Conservation (phyloP, 768 basidiomycete species). For the Russula lepida region DNA sequence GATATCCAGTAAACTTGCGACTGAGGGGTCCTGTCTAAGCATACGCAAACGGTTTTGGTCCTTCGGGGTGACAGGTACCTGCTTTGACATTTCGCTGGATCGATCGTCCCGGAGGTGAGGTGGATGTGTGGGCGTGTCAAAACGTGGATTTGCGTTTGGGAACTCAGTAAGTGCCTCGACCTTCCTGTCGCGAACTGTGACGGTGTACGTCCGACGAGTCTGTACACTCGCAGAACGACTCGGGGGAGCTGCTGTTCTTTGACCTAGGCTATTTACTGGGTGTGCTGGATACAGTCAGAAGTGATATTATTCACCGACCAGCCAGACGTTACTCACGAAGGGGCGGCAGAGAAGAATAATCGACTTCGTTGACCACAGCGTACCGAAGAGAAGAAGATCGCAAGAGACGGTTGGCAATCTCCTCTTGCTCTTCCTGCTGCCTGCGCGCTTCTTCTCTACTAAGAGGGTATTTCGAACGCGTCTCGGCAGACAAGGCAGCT, state of each 20-base stretch:
- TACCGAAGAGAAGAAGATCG: constrained; percentile 67
- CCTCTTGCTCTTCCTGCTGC: constrained; percentile 46
- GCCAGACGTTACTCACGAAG: constrained; percentile 46
- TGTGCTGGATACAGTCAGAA: constrained; percentile 31
- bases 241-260: constrained; percentile 42
- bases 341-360: constrained; percentile 53
- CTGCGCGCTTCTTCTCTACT: constrained; percentile 9
- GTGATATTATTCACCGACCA: neutral
- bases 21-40: constrained; percentile 70
- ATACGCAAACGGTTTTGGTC: constrained; percentile 46
- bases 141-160: constrained; percentile 49
- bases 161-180: constrained; percentile 57
- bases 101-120: constrained; percentile 21
- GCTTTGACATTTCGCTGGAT: constrained; percentile 25
- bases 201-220: constrained; percentile 57
- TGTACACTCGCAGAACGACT: constrained; percentile 45
- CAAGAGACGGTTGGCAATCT: constrained; percentile 42
- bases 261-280: constrained; percentile 52
- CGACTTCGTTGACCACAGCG: constrained; percentile 46
- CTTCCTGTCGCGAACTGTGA: constrained; percentile 59
- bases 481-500: constrained; percentile 6
- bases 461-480: neutral
- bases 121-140: constrained; percentile 23
- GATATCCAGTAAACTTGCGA: constrained; percentile 60
- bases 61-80: constrained; percentile 33